Evolutionary conservation across 2,329 filamentous ascomycete species (phyloP), one percentile per base, ranked within the genome.

Genomic region (Fusarium hostae): DNA sequence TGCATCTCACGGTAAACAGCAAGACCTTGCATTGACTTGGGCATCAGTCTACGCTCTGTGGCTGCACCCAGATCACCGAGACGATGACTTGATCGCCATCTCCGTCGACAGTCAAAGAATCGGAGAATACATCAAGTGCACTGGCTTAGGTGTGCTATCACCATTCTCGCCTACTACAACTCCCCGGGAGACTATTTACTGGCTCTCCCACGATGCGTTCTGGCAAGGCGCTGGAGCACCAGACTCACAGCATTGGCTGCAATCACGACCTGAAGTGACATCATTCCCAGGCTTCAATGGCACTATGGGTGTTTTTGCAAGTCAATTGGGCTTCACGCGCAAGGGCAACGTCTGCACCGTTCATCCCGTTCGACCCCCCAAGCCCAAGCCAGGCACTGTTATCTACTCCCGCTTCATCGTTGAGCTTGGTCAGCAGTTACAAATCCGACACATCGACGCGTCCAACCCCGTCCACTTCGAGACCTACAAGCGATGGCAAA

Each of bases 321-420:
- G 58, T 40, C 75, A 77, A 61, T 35, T 77, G 34, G 66, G 75
- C 7, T 77, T 77, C 67, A 77, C 75, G 3, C 72, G 61, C 5
- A 68, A 76, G 34, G 75, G 75, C n/a, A 77, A 77, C 12, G 75
- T 77, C 48, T 77, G 74, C 56, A 77, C 75, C 5, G 75, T 77
- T 7, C 75, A 77, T 22, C 75, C 75, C 12, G 74, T 76, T 26
- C 73, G 75, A 11, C 75, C 75, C 8, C 63, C 75, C 3, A 77
- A 77, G 67, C 74, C 75, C 9, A 59, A 52, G 44, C 75, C 75
- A 2, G 75, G 75, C 30, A 62, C 73, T 0, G 34, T 76, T 20
- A 59, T 77, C n/a, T 77, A 77, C 61, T 77, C 75, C 18, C 71
- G 75, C 5, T 76, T 54, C 68, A 73, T 77, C 44, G 56, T 76